Percentiles rank a stretch among this genome's conserved stretches.
phyloP scores from a whole-genome alignment of 2,329 filamentous ascomycete species.

The Trichoderma atrobrunneum region DNA sequence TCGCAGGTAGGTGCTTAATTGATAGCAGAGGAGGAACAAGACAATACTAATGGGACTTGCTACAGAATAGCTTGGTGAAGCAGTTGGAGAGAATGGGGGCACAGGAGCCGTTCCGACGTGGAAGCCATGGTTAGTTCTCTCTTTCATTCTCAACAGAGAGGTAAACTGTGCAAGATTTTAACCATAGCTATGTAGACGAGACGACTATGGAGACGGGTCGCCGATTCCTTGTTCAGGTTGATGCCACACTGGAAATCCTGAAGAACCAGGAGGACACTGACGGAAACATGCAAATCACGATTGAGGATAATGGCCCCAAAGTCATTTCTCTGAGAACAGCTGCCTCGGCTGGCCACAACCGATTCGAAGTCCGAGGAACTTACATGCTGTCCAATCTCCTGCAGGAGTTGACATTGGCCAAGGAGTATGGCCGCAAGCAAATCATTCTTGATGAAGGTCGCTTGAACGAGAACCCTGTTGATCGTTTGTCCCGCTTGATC shows the following conservation, averaged over 20 bases:
- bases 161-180: neutral
- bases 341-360: constrained; percentile 79
- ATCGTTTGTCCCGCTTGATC: constrained; percentile 81
- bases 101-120: constrained; percentile 55
- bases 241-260: constrained; percentile 75
- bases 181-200: constrained; percentile 61
- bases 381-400: constrained; percentile 97
- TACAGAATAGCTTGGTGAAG: constrained; percentile 51
- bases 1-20: constrained; percentile 45
- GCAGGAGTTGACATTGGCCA: constrained; percentile 88
- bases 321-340: constrained; percentile 81
- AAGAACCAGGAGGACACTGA: constrained; percentile 89
- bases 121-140: constrained; percentile 53
- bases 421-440: constrained; percentile 84
- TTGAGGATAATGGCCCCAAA: constrained; percentile 93
- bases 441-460: constrained; percentile 89
- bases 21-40: neutral
- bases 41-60: neutral
- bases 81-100: constrained; percentile 52
- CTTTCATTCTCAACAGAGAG: neutral
- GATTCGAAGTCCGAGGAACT: constrained; percentile 87
- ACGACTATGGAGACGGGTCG: constrained; percentile 61
- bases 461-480: constrained; percentile 92
- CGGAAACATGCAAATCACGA: constrained; percentile 93
- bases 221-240: constrained; percentile 83